phyloP scores from a whole-genome alignment of 805 yeast genomes.

The Hanseniaspora thailandica region DNA sequence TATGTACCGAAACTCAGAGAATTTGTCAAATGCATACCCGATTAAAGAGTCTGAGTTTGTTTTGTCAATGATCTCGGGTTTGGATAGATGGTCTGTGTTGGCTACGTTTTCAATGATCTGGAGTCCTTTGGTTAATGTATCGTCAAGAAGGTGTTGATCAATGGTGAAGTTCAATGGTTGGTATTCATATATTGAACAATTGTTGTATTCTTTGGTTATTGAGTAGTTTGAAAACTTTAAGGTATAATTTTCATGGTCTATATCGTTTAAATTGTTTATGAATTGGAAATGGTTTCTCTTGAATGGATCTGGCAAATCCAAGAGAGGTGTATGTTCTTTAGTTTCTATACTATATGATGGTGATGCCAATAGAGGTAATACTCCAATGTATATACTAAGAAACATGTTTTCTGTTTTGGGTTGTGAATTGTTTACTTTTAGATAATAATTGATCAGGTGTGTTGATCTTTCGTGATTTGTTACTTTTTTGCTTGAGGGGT shows the following conservation, averaged over 20 bases:
- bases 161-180: not conserved
- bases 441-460: too few species aligned
- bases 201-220: not conserved
- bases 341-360: not conserved
- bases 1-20: not conserved
- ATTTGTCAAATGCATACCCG: not conserved
- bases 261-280: not conserved
- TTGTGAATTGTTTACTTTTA: too few species aligned
- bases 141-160: not conserved
- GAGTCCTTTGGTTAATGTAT: not conserved
- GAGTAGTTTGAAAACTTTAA: not conserved
- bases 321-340: not conserved
- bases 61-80: too few species aligned
- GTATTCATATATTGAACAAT: slow-evolving; percentile 2
- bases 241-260: not conserved
- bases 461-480: too few species aligned
- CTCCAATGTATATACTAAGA: too few species aligned
- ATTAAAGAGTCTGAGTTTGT: not conserved
- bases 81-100: not conserved
- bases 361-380: not conserved
- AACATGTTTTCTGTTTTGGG: too few species aligned
- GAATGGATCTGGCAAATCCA: not conserved
- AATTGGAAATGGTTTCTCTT: not conserved
- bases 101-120: not conserved
- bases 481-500: too few species aligned